A percentile compares a stretch with the other conserved stretches of the same genome.
Conservation (phyloP, 2,329 filamentous ascomycete genomes). For the Aspergillus carbonarius region DNA sequence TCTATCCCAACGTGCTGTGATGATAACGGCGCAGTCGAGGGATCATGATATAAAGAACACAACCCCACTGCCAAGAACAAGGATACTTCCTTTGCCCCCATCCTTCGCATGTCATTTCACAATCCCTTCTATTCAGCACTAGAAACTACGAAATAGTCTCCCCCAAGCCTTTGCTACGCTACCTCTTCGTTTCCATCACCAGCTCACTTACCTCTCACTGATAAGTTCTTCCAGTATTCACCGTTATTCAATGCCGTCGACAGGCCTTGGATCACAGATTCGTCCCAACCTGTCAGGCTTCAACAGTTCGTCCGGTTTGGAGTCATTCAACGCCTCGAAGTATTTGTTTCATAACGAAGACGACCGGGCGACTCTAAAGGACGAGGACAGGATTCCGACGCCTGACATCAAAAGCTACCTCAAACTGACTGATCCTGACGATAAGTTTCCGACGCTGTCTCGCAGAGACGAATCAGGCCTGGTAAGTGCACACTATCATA, state of each 20-base stretch:
- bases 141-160: background rate
- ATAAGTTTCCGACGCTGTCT: constrained; percentile 74
- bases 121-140: background rate
- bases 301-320: constrained; percentile 54
- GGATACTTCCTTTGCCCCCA: background rate
- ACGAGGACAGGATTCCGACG: constrained; percentile 54
- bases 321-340: constrained; percentile 79
- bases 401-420: constrained; percentile 69
- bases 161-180: background rate
- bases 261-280: constrained; percentile 32
- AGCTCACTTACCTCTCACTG: background rate
- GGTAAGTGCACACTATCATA: constrained; percentile 42
- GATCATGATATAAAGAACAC: background rate
- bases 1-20: background rate
- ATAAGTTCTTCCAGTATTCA: constrained; percentile 61
- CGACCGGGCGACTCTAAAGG: constrained; percentile 50
- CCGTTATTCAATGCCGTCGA: constrained; percentile 91
- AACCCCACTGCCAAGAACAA: background rate
- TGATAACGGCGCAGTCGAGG: background rate
- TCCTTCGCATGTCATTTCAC: background rate
- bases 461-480: constrained; percentile 54
- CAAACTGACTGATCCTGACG: constrained; percentile 71
- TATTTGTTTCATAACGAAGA: constrained; percentile 88
- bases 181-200: background rate
- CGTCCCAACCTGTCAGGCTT: constrained; percentile 32